Evolutionary conservation across 2,329 filamentous ascomycete genomes (phyloP), one percentile per base, ranked within the genome.

Genomic region (Helicocarpus griseus): DNA sequence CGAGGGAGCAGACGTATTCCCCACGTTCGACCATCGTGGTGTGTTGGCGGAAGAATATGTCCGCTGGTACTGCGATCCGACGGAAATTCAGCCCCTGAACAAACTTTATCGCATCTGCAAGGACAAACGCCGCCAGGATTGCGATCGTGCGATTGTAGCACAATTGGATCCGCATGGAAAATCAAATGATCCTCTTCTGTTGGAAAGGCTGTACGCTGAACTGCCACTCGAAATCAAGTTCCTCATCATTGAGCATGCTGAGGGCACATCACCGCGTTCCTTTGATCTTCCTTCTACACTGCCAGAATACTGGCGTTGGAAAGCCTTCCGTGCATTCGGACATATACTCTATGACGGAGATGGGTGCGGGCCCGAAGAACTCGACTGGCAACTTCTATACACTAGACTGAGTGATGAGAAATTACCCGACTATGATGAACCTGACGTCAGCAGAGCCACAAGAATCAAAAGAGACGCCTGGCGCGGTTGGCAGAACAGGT

Each of bases 331-430:
- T 7, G n/a, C 21, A 31, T 49, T 40, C 17, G 17, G 33, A 41
- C 13, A 41, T 41, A 24, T 49, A 8, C 19, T 49, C 9, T 40
- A 40, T 29, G 48, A 49, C 21, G 31, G 11, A 29, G 28, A 28
- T 13, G 14, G 17, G 6, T 41, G 29, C n/a, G 48, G 22, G n/a
- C 36, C 36, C 11, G 13, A 24, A 19, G 13, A 49, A 9, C 21
- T 49, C 4, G 22, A 49, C 22, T 49, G 48, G 48, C 48, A 41
- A 22, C 48, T 49, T 29, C 36, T 40, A 26, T 49, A 49, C 22
- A 7, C 22, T 36, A 41, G 28, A 28, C 14, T 49, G 5, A 19
- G 28, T 19, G 21, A 13, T 33, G 24, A 19, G 13, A 7, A 22
- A 26, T 21, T 6, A 24, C 24, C n/a, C n/a, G n/a, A n/a, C n/a